Evolutionary conservation across 345 rosid species (phyloP), one percentile per base, ranked within the genome.

Genomic region (Lenwebbia sp.): DNA sequence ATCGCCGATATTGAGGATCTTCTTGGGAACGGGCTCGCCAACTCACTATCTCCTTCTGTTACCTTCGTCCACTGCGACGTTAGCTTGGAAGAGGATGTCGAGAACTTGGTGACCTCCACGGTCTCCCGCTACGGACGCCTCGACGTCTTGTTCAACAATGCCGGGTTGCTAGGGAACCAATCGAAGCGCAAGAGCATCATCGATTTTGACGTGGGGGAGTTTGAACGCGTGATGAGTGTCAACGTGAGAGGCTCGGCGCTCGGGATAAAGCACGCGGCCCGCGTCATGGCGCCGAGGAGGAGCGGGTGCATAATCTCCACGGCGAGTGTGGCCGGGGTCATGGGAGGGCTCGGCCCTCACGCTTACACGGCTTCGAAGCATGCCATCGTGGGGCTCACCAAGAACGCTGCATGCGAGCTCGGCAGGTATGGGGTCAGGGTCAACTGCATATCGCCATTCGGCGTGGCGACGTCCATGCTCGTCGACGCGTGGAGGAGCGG

Each of bases 281-380:
- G 96, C 26, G 96, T 70, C 4, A 95, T 95, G 98, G 87, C 92
- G 53, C 87, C 92, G 0, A 85, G 94, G 86, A 92, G 94, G 7
- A 87, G 87, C 1, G 98, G 98, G 3, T 92, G 95, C 87, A 93
- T 96, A 13, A 93, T 96, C 76, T 92, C 96, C 7, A 94, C 93
- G 1, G 95, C 99, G 1, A 96, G 99, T 52, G 97, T 95, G 37
- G 99, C 96, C 1, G 96, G 96, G 13, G 96, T 94, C 41, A 87
- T 93, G 94, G 98, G 98, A 2, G 98, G 98, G 6, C 91, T 96
- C 55, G 99, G 98, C 1, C 99, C 99, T 6, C 98, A 95, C 83
- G 96, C 98, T 5, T 96, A 96, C 88, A 92, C 99, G 12, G 98
- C 98, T 13, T 96, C 99, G 4, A 96, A 94, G 82, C 99, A 96